Evolutionary conservation across 202 grass and related monocot genomes (phyloP).

Genomic region (Carex arenaria): DNA sequence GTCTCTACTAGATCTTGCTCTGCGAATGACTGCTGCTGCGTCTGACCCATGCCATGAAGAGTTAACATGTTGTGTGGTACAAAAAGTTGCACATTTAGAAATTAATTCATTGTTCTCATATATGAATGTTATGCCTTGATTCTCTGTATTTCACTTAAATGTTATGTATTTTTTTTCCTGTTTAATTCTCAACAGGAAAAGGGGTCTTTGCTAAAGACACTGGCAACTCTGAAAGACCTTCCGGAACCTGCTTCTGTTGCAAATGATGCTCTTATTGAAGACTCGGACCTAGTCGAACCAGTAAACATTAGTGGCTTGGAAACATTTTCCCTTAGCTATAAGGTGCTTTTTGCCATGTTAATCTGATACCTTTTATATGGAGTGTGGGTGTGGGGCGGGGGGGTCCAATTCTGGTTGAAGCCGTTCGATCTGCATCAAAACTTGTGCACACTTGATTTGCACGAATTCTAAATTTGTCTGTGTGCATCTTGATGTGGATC

Average conservation of each 20-base stretch:
- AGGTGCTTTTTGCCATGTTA: slow-evolving; percentile 42
- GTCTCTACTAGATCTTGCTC: slow-evolving; percentile 92
- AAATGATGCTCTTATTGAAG: slow-evolving; percentile 41
- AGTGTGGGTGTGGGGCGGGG: no score
- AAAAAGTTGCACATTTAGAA: slow-evolving; percentile 8
- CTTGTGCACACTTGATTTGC: no score
- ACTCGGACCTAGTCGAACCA: slow-evolving; percentile 45
- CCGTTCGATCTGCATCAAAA: no score
- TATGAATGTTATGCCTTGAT: slow-evolving; percentile 11
- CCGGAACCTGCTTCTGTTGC: slow-evolving; percentile 42
- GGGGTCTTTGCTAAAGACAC: slow-evolving; percentile 71
- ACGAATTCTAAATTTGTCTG: no score
- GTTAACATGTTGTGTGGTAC: slow-evolving; percentile 90
- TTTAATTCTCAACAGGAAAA: slow-evolving; percentile 62
- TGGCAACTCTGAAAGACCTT: slow-evolving; percentile 72
- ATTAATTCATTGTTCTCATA: slow-evolving; percentile 5
- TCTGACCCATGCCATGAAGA: slow-evolving; percentile 95
- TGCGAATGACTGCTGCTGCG: slow-evolving; percentile 81
- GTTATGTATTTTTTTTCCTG: slow-evolving; percentile 18
- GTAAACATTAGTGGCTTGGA: slow-evolving; percentile 82
- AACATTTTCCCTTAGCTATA: slow-evolving; percentile 76
- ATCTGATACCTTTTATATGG: slow-evolving; percentile 1
- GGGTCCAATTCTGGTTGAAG: no score
- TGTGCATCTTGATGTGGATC: no score
- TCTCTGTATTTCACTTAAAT: slow-evolving; percentile 20